These are phyloP conservation scores for Saccharum hybrid DNA, from an alignment of 202 grass and related monocot species.

Conservation along the genomic window DNA sequence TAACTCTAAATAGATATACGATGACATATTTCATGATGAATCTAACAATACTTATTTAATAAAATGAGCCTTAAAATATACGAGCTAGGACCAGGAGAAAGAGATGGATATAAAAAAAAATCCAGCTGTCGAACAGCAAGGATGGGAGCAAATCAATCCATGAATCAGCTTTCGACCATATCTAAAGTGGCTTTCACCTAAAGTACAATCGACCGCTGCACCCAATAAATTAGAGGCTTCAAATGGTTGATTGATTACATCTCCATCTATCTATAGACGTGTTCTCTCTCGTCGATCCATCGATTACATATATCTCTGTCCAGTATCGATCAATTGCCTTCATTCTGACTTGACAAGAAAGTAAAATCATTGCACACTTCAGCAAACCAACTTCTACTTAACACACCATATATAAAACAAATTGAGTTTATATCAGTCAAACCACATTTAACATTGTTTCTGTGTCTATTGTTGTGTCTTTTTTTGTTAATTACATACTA, in stretches of 20 bases:
- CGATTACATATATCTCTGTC: conserved; percentile 4
- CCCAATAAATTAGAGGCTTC: conserved; percentile 42
- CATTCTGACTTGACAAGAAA: conserved; percentile 62
- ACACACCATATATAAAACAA: conserved; percentile 18
- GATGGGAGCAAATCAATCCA: conserved; percentile 34
- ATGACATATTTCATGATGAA: background rate
- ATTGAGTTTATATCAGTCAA: conserved; percentile 12
- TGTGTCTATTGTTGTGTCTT: too few relatives aligned
- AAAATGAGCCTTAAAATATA: background rate
- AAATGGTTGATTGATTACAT: conserved; percentile 40
- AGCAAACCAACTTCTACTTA: conserved; percentile 19
- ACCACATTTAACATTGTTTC: background rate
- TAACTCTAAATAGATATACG: too few relatives aligned
- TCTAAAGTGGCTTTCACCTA: conserved; percentile 56
- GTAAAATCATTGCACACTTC: conserved; percentile 59
- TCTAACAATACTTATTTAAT: background rate
- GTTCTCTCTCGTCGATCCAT: conserved; percentile 17
- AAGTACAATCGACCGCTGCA: conserved; percentile 45
- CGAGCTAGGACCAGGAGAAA: background rate
- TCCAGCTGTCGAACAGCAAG: background rate
- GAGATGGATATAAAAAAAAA: too few relatives aligned
- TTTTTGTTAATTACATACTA: too few relatives aligned
- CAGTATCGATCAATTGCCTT: conserved; percentile 38
- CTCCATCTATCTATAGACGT: background rate
- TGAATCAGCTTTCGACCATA: conserved; percentile 42